Evolutionary conservation across 2,329 filamentous ascomycete species (phyloP), one percentile per base, ranked within the genome.

Genomic region (Pseudomassariella vexata): DNA sequence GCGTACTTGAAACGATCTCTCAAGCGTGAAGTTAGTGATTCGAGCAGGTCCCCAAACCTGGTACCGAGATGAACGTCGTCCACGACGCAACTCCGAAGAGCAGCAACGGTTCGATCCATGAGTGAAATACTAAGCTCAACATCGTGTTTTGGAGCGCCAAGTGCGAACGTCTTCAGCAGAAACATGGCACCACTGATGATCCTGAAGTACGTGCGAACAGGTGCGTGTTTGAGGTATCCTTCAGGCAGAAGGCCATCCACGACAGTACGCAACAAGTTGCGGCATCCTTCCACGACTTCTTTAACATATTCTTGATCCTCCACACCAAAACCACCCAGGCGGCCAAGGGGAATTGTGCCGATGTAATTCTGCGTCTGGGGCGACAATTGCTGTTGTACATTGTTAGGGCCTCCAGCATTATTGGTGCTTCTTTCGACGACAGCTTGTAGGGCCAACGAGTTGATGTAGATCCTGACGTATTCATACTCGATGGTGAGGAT

Each of bases 401-500:
- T 53, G 18, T 50, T 56, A n/a, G 57, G 60, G 36, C 66, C 65
- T 9, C 62, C 64, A 14, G 80, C 79, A 42, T 89, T 83, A 39
- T 74, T 88, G 6, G 87, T 90, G 60, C 86, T 95, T 38, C 89
- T 78, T 59, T 95, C 90, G 5, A 96, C 87, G 4, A 96, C 88
- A 15, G 92, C 92, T 60, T 98, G 92, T 2, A 98, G 66, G 3
- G 89, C 89, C 2, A 98, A 69, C 1, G 89, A 95, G 56, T 96
- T 95, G 62, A 95, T 76, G 53, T 96, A 96, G 30, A 95, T 84
- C 49, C 90, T 78, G 17, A 90, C 87, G 53, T 95, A 95, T 51
- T 96, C 87, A 51, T 92, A 95, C 62, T 98, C 92, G 44, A 96
- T 95, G 6, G 79, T 82, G 19, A 98, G 68, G 37, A 96, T 89